Base-by-base conservation (phyloP, 257 asterid species). In the Solanum bukasovii region DNA sequence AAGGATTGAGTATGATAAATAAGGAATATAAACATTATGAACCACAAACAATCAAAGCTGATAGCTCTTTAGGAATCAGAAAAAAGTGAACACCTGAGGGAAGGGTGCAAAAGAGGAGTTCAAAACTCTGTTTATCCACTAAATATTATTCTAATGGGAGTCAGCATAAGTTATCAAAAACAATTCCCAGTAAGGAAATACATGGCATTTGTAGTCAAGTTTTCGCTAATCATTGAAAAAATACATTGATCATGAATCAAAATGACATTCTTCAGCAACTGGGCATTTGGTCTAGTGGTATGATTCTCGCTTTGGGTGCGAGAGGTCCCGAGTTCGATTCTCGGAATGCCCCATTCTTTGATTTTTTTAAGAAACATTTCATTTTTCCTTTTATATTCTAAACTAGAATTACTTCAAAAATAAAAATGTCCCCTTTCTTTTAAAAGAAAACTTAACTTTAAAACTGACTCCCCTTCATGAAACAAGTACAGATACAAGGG, bases 231-330 rank as follows among this genome's bases (percentile, higher is more conserved):
- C 25, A 7, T 56, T 56, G 65, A 20, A 56, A 56, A 56, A 56
- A 56, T 20, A 20, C 67, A 56, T 56, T 56, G 67, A 56, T 56
- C 67, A 56, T 56, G 67, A 56, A 3, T 56, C 65, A 56, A 56
- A 56, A 56, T 56, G 67, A 56, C 67, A 56, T 21, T 20, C 67
- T 20, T 20, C 25, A 56, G 11, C 67, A 56, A 18, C 67, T 56
- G 98, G 94, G 95, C 96, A 94, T 92, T 95, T 93, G 99, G 98
- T 93, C 94, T 94, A 92, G 96, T 92, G 97, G 95, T 91, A 95
- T 93, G 97, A 95, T 94, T 94, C 98, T 92, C 92, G 93, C 95
- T 96, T 90, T 74, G 95, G 97, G 97, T 92, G 95, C 94, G 94
- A 91, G 95, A 92, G 96, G 98, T 92, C 96, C 91, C 90, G 90